phyloP scores from a whole-genome alignment of 2,329 filamentous ascomycete genomes.

The Dactylonectria macrodidyma region DNA sequence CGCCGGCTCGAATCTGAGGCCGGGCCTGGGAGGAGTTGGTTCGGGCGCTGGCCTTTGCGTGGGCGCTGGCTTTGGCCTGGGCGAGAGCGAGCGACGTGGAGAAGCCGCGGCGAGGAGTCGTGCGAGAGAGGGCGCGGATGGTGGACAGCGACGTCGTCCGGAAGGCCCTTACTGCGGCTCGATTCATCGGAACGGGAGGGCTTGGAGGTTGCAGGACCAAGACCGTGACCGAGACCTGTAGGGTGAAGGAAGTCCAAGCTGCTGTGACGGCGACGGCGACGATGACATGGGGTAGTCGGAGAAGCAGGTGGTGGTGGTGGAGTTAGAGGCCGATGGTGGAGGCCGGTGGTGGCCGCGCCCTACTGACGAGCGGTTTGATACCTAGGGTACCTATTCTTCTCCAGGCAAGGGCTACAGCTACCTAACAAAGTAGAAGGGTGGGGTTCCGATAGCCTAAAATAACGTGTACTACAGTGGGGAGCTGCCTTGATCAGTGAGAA shows the following conservation, averaged over 20 bases:
- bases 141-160: conserved; percentile 77
- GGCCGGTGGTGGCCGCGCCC: conserved; percentile 11
- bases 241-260: conserved; percentile 13
- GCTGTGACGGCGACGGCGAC: conserved; percentile 21
- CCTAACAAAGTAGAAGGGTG: neutral
- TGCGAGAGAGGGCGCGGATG: conserved; percentile 71
- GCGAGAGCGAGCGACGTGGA: conserved; percentile 69
- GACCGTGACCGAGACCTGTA: conserved; percentile 21
- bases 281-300: conserved; percentile 26
- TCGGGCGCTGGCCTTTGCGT: conserved; percentile 55
- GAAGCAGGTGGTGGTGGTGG: conserved; percentile 14
- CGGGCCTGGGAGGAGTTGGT: conserved; percentile 5
- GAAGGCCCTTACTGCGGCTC: conserved; percentile 77
- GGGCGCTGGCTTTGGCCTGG: conserved; percentile 67
- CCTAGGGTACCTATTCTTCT: too few species aligned
- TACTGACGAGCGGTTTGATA: neutral
- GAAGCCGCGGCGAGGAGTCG: conserved; percentile 58
- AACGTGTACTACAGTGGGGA: too few species aligned
- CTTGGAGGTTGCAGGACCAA: conserved; percentile 33
- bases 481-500: too few species aligned
- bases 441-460: neutral
- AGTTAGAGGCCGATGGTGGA: neutral
- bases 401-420: too few species aligned
- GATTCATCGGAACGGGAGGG: conserved; percentile 74
- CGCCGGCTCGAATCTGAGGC: conserved; percentile 55